phyloP scores from a whole-genome alignment of 768 basidiomycete genomes.

The Kondoa subrosea region DNA sequence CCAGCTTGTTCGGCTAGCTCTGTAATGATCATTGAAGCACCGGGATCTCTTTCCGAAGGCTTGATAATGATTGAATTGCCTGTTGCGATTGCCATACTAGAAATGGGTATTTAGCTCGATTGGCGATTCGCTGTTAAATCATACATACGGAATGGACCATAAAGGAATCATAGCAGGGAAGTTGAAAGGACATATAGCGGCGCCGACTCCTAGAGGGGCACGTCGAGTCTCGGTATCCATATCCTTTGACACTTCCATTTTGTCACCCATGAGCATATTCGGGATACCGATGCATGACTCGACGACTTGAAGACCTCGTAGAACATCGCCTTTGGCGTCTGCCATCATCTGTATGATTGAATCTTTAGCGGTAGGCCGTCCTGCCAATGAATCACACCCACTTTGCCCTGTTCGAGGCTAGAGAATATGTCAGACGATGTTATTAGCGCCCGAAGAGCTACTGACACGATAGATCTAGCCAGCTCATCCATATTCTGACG shows the following conservation, averaged over 20 bases:
- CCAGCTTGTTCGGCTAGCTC: conserved; percentile 77
- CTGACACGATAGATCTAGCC: conserved; percentile 59
- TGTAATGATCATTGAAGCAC: conserved; percentile 93
- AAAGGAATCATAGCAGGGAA: conserved; percentile 67
- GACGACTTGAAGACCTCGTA: conserved; percentile 43
- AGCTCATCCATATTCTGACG: conserved; percentile 71
- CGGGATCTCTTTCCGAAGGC: conserved; percentile 90
- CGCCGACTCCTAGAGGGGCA: conserved; percentile 74
- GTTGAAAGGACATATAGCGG: conserved; percentile 43
- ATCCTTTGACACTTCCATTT: conserved; percentile 81
- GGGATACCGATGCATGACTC: conserved; percentile 56
- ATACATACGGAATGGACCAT: conserved; percentile 57
- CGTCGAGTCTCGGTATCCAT: conserved; percentile 78
- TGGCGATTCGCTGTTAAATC: background rate
- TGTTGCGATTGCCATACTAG: conserved; percentile 51
- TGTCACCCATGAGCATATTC: conserved; percentile 69
- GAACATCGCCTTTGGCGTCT: conserved; percentile 87
- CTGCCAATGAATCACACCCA: background rate
- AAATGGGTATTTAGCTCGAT: background rate
- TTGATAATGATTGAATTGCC: conserved; percentile 92
- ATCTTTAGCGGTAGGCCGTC: too few species aligned
- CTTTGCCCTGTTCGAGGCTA: conserved; percentile 17
- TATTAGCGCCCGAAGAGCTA: background rate
- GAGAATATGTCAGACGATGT: background rate
- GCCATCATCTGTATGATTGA: conserved; percentile 82